Percentiles rank a stretch among this genome's conserved stretches.
phyloP scores from a whole-genome alignment of 1,284 basidiomycete species.

The Coniferiporia sulphurascens region DNA sequence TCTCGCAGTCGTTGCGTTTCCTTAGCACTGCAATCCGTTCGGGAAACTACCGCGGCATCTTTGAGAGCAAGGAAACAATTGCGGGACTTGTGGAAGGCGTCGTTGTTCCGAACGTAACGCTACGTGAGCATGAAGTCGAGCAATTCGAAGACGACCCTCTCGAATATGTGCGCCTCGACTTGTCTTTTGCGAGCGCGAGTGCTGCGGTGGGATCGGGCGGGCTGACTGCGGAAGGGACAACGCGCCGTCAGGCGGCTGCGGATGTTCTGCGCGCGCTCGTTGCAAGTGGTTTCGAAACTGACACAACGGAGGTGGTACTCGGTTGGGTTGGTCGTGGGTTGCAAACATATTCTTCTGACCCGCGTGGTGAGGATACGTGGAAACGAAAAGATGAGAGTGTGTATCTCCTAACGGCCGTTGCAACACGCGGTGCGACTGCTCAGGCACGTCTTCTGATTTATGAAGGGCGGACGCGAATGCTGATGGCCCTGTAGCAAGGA shows the following conservation, averaged over 20 bases:
- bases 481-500: conserved; percentile 54
- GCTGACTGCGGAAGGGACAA: conserved; percentile 51
- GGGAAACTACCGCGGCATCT: conserved; percentile 61
- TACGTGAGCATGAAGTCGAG: conserved; percentile 89
- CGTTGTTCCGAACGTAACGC: conserved; percentile 86
- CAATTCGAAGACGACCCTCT: conserved; percentile 97
- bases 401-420: conserved; percentile 88
- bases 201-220: conserved; percentile 35
- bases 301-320: conserved; percentile 83
- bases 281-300: conserved; percentile 71
- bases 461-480: background rate
- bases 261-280: conserved; percentile 89
- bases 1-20: conserved; percentile 91
- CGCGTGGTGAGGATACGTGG: conserved; percentile 73
- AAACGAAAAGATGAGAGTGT: conserved; percentile 95
- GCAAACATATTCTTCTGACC: conserved; percentile 39
- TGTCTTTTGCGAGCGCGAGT: conserved; percentile 61
- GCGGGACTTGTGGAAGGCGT: conserved; percentile 84
- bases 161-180: conserved; percentile 90
- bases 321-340: conserved; percentile 80
- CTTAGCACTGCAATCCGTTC: conserved; percentile 90
- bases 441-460: conserved; percentile 46
- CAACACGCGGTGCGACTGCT: conserved; percentile 80
- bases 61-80: conserved; percentile 75
- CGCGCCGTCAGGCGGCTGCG: conserved; percentile 86